Percentiles rank a stretch among this genome's conserved stretches.
phyloP scores from a whole-genome alignment of 2,329 filamentous ascomycete genomes.

The Cordyceps militaris region DNA sequence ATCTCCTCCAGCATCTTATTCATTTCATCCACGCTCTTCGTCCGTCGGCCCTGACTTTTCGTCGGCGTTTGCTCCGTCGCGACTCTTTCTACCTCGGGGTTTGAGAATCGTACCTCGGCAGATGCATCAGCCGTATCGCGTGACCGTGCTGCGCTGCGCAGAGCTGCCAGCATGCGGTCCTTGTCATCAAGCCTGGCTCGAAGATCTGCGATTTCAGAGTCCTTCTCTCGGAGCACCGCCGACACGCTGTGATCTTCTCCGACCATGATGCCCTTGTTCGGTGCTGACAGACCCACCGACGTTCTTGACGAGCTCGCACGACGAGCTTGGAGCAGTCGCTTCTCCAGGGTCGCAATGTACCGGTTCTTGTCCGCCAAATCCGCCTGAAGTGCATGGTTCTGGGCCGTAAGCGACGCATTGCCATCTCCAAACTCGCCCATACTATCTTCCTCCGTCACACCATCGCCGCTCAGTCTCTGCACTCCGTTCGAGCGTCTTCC shows the following conservation, averaged over 20 bases:
- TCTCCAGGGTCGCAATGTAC: constrained; percentile 91
- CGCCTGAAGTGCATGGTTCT: constrained; percentile 87
- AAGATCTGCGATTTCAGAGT: constrained; percentile 87
- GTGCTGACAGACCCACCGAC: constrained; percentile 61
- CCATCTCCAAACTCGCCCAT: constrained; percentile 81
- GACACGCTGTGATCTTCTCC: constrained; percentile 72
- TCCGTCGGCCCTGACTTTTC: constrained; percentile 41
- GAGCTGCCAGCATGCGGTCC: constrained; percentile 82
- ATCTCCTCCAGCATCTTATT: constrained; percentile 91
- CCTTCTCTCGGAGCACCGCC: constrained; percentile 74
- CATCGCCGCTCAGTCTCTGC: constrained; percentile 37
- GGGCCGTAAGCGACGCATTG: constrained; percentile 71
- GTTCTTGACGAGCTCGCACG: constrained; percentile 84
- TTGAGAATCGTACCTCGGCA: constrained; percentile 25
- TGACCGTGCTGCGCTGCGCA: constrained; percentile 78
- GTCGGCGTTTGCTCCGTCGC: constrained; percentile 20
- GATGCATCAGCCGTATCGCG: constrained; percentile 67
- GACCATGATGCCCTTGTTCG: constrained; percentile 58
- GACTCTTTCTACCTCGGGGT: constrained; percentile 18
- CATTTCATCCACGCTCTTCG: constrained; percentile 81
- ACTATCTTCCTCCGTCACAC: constrained; percentile 59
- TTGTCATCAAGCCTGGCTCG: constrained; percentile 86
- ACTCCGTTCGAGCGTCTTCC: constrained; percentile 43
- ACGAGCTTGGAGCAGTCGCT: constrained; percentile 81
- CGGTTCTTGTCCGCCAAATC: constrained; percentile 95